A percentile compares a stretch with the other conserved stretches of the same genome.
phyloP scores from a whole-genome alignment of 306 rosid genomes.

The Pyrus communis region DNA sequence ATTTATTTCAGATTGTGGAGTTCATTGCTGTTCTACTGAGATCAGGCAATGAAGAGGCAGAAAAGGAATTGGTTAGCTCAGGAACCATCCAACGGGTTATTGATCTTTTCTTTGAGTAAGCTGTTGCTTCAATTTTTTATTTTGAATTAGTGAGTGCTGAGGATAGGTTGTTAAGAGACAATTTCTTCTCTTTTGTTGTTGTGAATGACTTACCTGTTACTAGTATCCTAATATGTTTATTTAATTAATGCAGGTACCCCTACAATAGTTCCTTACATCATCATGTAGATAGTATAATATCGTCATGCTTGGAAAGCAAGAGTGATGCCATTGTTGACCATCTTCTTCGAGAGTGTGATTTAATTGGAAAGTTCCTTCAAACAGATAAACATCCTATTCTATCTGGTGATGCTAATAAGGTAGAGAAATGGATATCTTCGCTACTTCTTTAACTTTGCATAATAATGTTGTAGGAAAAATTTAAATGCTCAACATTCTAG shows the following conservation, averaged over 20 bases:
- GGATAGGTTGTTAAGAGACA: background rate
- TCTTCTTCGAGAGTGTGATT: constrained; percentile 77
- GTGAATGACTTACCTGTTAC: constrained; percentile 10
- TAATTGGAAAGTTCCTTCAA: constrained; percentile 67
- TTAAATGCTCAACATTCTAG: background rate
- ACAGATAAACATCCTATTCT: constrained; percentile 62
- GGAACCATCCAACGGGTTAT: constrained; percentile 78
- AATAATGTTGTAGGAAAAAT: background rate
- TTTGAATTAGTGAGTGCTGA: background rate
- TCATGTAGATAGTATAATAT: constrained; percentile 80
- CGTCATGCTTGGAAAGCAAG: constrained; percentile 88
- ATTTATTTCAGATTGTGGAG: constrained; percentile 72
- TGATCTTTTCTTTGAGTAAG: constrained; percentile 98
- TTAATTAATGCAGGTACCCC: constrained; percentile 68
- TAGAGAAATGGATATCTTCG: constrained; percentile 21
- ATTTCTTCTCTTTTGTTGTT: background rate
- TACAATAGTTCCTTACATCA: constrained; percentile 83
- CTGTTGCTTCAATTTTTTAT: background rate
- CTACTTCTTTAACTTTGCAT: background rate
- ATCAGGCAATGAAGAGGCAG: constrained; percentile 73
- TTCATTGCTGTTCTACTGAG: constrained; percentile 83
- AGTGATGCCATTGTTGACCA: constrained; percentile 54
- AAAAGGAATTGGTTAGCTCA: constrained; percentile 78
- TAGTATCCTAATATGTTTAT: constrained; percentile 4
- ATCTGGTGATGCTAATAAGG: constrained; percentile 55